Evolutionary conservation across 2,329 filamentous ascomycete species (phyloP), one percentile per base, ranked within the genome.

Genomic region (Dactylellina sp.): DNA sequence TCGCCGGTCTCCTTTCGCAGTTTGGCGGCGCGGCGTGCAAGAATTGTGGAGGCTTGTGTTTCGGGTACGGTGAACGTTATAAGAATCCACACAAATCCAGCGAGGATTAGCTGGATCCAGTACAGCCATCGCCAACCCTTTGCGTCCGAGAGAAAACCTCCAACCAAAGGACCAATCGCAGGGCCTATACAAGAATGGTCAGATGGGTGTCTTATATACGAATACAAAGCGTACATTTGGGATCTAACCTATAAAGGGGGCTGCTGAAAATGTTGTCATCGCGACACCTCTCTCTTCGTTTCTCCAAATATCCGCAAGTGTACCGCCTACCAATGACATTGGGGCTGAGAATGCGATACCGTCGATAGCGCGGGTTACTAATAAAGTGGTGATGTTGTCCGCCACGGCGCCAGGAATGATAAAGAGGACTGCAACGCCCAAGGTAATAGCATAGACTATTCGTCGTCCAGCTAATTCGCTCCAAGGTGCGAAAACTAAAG

Each of bases 1-100:
- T 91, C 86, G 20, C 89, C 88, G 0, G 91, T 90, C 32, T 87
- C 81, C 79, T 89, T 87, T 59, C 92, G 86, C 74, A 95, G 83
- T 80, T 91, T 91, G 78, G 85, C 84, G 1, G 93, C 93, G 24
- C 70, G 57, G 25, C 24, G 35, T 1, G 70, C 70, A 16, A 97
- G 86, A 56, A 97, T 88, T 0, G 88, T 90, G 0, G 93, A 92
- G 0, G 92, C 89, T 80, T 95, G 96, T 0, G 93, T 97, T 81
- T 96, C 93, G 0, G 92, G 91, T 0, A 96, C 89, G n/a, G 91
- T 95, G 81, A 96, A 93, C 28, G 89, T 89, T 81, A 95, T 93
- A 72, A 94, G 80, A 16, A 90, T 72, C 87, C 90, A 95, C 77
- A 89, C 86, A 53, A 89, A 79, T 12, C 84, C 88, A 24, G 90